phyloP scores from a whole-genome alignment of 176 grass and related monocot species.

The Oryza australiensis region DNA sequence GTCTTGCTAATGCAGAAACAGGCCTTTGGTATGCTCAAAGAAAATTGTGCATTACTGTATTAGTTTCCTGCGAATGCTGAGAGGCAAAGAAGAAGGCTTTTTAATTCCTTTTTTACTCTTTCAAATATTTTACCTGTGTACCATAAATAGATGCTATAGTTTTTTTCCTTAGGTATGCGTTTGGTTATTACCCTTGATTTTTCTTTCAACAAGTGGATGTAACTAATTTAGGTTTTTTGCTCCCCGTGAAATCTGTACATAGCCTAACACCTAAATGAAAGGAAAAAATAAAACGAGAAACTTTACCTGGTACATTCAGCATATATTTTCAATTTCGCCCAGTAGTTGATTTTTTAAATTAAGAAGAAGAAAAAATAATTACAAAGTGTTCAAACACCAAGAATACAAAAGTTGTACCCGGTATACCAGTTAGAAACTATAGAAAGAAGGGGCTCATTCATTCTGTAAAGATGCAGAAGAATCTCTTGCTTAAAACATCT shows the following conservation, averaged over 20 bases:
- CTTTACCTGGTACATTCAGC: not conserved
- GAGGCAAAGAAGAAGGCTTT: constrained; percentile 36
- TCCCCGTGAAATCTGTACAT: constrained; percentile 22
- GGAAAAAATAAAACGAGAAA: not conserved
- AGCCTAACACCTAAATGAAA: constrained; percentile 5
- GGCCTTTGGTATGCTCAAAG: constrained; percentile 38
- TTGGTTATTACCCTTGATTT: constrained; percentile 12
- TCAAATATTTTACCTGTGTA: constrained; percentile 36
- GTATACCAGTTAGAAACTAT: too few relatives aligned
- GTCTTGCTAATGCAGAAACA: constrained; percentile 35
- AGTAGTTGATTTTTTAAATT: too few relatives aligned
- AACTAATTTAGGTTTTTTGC: constrained; percentile 21
- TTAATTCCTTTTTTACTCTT: constrained; percentile 1
- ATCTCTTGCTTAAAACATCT: too few relatives aligned
- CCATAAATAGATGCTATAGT: constrained; percentile 30
- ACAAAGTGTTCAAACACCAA: too few relatives aligned
- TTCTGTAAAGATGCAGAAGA: too few relatives aligned
- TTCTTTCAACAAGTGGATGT: constrained; percentile 12
- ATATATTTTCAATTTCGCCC: not conserved
- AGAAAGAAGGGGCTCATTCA: too few relatives aligned
- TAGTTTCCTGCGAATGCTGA: constrained; percentile 30
- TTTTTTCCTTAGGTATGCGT: not conserved
- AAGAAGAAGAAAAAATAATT: too few relatives aligned
- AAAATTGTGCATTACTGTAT: constrained; percentile 63
- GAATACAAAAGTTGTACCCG: too few relatives aligned